Evolutionary conservation across 2,329 filamentous ascomycete species (phyloP), one percentile per base, ranked within the genome.

Genomic region (Botryotinia narcissicola): DNA sequence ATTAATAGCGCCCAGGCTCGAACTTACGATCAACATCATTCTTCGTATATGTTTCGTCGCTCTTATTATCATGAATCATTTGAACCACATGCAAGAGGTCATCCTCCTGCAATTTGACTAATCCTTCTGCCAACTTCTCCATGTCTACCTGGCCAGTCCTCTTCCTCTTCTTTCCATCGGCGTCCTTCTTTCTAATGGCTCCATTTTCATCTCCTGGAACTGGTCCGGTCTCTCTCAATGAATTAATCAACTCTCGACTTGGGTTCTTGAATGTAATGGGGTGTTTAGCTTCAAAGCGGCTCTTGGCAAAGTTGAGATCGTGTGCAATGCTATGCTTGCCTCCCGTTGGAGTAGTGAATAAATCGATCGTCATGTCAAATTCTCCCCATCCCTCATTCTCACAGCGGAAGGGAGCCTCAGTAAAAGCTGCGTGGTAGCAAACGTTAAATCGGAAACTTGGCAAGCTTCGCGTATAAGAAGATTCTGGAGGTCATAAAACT

Each of bases 41-140:
- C 85, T 97, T 95, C 68, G 95, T 97, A 84, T 97, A 98, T 1
- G 95, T 98, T 76, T 97, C 94, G 9, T 93, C 89, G 1, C 90
- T 91, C 87, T 98, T 98, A 85, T 98, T 93, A 84, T 99, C 96
- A 83, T 98, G 96, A 75, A 99, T 95, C 89, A 99, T 92, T 85
- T 98, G 95, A 75, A 99, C 97, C 37, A 98, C 94, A 78, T 96
- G 93, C 75, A 99, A 86, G 60, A 99, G 85, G 80, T 98, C 95
- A 78, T 99, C 96, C 85, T 99, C 96, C 76, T 89, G 89, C 40
- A 99, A 89, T 85, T 93, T 94, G 82, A 95, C 91, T 74, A 99
- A 86, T 0, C 92, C 94, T 74, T 98, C 95, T 46, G 95, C 96
- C 79, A 99, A 89, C 87, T 97, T 98, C 86, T 99, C 96, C 86